Conservation (phyloP, 2,329 filamentous ascomycete genomes). For the Metarhizium humberi region DNA sequence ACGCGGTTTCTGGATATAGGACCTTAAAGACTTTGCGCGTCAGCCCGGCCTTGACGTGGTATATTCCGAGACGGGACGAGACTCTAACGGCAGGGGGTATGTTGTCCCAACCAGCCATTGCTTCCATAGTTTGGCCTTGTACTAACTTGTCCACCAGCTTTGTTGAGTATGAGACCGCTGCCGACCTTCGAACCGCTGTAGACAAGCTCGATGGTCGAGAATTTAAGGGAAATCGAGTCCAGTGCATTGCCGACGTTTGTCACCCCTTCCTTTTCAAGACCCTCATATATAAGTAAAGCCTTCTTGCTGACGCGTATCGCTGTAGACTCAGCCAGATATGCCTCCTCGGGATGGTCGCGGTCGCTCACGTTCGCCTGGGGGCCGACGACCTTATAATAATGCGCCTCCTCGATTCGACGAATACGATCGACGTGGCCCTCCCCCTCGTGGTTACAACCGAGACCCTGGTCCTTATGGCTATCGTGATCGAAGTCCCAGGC, state of each 20-base stretch:
- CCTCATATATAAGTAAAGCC: not conserved
- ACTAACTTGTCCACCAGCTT: conserved; percentile 49
- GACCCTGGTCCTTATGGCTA: conserved; percentile 61
- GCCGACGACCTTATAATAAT: conserved; percentile 48
- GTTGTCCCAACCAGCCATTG: conserved; percentile 21
- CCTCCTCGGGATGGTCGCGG: conserved; percentile 52
- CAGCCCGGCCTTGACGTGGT: conserved; percentile 96
- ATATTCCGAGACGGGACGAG: conserved; percentile 91
- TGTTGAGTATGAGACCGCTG: conserved; percentile 92
- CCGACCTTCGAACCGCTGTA: conserved; percentile 81
- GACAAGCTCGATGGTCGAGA: conserved; percentile 90
- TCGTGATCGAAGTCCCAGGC: conserved; percentile 76
- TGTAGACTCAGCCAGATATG: conserved; percentile 70
- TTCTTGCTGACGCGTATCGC: not conserved
- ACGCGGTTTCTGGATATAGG: conserved; percentile 79
- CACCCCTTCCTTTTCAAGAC: not conserved
- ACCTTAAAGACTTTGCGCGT: conserved; percentile 98
- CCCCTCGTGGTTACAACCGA: conserved; percentile 62
- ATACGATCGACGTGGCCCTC: conserved; percentile 70
- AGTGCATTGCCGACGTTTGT: conserved; percentile 79
- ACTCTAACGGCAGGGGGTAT: conserved; percentile 86
- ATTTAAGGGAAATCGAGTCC: conserved; percentile 84
- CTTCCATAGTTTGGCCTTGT: conserved; percentile 7
- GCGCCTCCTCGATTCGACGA: conserved; percentile 57
- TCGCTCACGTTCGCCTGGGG: conserved; percentile 65